phyloP scores from a whole-genome alignment of 257 asterid genomes.

The Fraxinus anomala region DNA sequence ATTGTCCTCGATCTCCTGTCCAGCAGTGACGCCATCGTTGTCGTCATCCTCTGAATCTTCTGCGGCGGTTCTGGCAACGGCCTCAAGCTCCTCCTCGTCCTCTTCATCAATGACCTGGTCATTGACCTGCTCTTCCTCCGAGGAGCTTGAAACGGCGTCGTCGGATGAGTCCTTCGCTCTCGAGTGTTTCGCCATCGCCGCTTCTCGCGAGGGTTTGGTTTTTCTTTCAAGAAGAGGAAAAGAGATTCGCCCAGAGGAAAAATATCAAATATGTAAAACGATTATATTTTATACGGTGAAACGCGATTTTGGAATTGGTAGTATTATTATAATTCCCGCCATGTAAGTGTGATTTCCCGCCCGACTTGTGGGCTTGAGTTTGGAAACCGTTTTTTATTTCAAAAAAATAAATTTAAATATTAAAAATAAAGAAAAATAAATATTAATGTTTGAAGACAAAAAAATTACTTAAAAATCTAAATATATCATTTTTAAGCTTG shows the following conservation, averaged over 20 bases:
- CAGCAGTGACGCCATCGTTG: conserved; percentile 25
- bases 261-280: not conserved
- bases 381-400: not conserved
- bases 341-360: conserved; percentile 36
- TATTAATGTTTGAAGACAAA: too few species aligned
- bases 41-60: conserved; percentile 43
- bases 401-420: too few species aligned
- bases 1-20: conserved; percentile 34
- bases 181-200: conserved; percentile 23
- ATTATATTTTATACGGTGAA: not conserved
- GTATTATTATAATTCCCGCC: conserved; percentile 36
- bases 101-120: conserved; percentile 39
- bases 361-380: conserved; percentile 27
- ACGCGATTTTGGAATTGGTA: not conserved
- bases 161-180: conserved; percentile 35
- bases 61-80: conserved; percentile 42
- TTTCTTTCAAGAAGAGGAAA: not conserved
- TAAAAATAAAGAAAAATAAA: too few species aligned
- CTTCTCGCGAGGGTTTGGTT: conserved; percentile 32
- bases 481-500: too few species aligned
- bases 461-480: too few species aligned
- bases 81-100: conserved; percentile 58
- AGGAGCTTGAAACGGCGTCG: conserved; percentile 27
- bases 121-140: conserved; percentile 35
- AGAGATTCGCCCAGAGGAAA: not conserved